These are phyloP conservation scores for Sanguinoderma infundibulare DNA, from an alignment of 1,284 basidiomycete genomes.

Conservation along the genomic window DNA sequence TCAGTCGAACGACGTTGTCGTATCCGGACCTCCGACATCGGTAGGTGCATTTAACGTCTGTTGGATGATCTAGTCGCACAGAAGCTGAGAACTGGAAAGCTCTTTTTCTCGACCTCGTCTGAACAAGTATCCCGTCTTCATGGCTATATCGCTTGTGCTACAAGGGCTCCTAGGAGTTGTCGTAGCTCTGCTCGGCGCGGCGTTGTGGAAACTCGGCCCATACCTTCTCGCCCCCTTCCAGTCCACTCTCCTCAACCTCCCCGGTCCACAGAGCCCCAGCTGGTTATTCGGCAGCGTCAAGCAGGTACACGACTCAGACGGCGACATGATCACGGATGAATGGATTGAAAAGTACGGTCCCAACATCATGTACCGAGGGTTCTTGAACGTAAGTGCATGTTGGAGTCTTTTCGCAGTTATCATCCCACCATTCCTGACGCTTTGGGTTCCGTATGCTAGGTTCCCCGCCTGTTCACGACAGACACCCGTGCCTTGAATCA, in stretches of 20 bases:
- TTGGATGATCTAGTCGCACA: too few relatives aligned
- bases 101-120: not conserved
- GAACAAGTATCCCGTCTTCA: not conserved
- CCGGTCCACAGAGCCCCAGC: slow-evolving; percentile 52
- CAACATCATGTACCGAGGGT: slow-evolving; percentile 49
- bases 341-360: slow-evolving; percentile 62
- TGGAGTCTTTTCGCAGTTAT: too few relatives aligned
- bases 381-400: slow-evolving; percentile 51
- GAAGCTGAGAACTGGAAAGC: too few relatives aligned
- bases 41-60: too few relatives aligned
- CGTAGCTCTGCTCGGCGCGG: not conserved
- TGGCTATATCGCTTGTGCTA: not conserved
- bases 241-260: slow-evolving; percentile 51
- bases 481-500: slow-evolving; percentile 43
- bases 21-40: too few relatives aligned
- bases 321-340: slow-evolving; percentile 47
- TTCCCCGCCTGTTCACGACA: slow-evolving; percentile 8
- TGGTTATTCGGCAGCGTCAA: slow-evolving; percentile 57
- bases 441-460: not conserved
- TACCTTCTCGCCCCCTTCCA: slow-evolving; percentile 27
- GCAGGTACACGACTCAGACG: slow-evolving; percentile 42
- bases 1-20: too few relatives aligned
- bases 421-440: too few relatives aligned
- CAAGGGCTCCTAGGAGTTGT: not conserved
- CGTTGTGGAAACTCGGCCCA: slow-evolving; percentile 10